phyloP scores from a whole-genome alignment of 495 filamentous ascomycete genomes.

The Bathelium albidoporum region DNA sequence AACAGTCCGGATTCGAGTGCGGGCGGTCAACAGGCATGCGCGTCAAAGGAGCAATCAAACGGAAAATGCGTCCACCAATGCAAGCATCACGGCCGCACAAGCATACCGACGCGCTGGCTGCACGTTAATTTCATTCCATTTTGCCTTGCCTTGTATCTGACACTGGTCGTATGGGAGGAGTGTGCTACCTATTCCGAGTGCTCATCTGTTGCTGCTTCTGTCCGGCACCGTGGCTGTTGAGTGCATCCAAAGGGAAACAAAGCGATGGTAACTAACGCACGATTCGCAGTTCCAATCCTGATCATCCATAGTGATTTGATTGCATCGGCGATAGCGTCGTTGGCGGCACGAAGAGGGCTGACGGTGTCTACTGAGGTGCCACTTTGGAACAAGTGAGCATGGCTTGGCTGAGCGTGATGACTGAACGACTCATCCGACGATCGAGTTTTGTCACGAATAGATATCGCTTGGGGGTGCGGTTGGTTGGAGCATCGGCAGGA shows the following conservation, averaged over 20 bases:
- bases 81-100: conserved; percentile 3
- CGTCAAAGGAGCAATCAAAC: conserved; percentile 1
- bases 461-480: not conserved
- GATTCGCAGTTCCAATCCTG: not conserved
- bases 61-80: not conserved
- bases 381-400: not conserved
- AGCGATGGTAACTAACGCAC: not conserved
- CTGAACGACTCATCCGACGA: not conserved
- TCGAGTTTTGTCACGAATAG: conserved; percentile 4
- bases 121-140: conserved; percentile 4
- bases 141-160: conserved; percentile 4
- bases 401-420: conserved; percentile 2
- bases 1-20: not conserved
- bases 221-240: not conserved
- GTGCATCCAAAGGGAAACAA: no score
- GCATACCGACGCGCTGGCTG: not conserved
- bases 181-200: not conserved
- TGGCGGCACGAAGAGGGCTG: not conserved
- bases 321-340: not conserved
- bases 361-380: not conserved
- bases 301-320: not conserved
- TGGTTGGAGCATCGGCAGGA: not conserved
- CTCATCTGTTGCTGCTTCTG: conserved; percentile 1
- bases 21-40: conserved; percentile 1
- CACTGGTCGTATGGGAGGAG: not conserved